phyloP scores from a whole-genome alignment of 441 rosid genomes.

The Biscutella laevigata region DNA sequence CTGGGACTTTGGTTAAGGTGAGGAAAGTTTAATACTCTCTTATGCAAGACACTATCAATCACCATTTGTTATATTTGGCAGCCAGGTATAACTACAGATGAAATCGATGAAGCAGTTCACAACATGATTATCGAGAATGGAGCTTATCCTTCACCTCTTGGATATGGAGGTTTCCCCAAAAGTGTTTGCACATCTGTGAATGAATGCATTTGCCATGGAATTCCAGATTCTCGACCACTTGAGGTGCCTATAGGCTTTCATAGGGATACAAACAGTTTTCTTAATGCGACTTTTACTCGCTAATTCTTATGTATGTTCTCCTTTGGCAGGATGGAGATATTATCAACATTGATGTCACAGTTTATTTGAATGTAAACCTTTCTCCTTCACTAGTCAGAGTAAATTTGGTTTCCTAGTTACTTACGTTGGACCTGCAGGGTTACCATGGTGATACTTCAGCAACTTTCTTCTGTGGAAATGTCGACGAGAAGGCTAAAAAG shows the following conservation, averaged over 20 bases:
- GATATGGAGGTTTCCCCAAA: slow-evolving; percentile 93
- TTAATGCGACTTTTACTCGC: not conserved
- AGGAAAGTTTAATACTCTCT: not conserved
- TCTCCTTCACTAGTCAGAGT: slow-evolving; percentile 4
- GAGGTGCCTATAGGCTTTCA: slow-evolving; percentile 35
- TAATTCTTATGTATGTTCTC: not conserved
- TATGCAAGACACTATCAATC: not conserved
- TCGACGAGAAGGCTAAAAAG: slow-evolving; percentile 59
- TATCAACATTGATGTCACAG: slow-evolving; percentile 85
- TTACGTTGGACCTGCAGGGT: slow-evolving; percentile 39
- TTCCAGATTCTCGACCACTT: slow-evolving; percentile 79
- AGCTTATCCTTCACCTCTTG: slow-evolving; percentile 98
- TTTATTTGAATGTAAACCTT: slow-evolving; percentile 59
- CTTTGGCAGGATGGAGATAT: slow-evolving; percentile 79
- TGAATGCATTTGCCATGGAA: slow-evolving; percentile 95
- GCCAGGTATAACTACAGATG: slow-evolving; percentile 82
- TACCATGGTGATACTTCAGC: slow-evolving; percentile 93
- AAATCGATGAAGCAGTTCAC: slow-evolving; percentile 82
- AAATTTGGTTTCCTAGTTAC: not conserved
- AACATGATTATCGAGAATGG: slow-evolving; percentile 86
- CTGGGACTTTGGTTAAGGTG: slow-evolving; percentile 86
- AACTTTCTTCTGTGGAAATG: slow-evolving; percentile 84
- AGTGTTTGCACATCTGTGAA: slow-evolving; percentile 95
- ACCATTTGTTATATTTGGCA: slow-evolving; percentile 29
- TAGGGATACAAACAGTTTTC: not conserved